Conservation (phyloP, 2,329 filamentous ascomycete species). For the Davidsoniella eucalypti region DNA sequence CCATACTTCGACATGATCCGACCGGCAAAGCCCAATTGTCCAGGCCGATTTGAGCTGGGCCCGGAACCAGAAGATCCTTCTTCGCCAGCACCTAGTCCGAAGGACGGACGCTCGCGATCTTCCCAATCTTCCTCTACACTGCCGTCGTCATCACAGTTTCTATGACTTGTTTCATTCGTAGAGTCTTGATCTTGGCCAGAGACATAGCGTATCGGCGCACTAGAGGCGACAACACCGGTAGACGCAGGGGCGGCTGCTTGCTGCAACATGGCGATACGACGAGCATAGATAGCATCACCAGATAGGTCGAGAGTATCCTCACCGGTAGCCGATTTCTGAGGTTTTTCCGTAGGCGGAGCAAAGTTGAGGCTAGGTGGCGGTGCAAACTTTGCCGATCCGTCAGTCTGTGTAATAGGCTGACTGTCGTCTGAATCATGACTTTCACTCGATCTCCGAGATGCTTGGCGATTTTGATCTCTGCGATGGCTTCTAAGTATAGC, state of each 20-base stretch:
- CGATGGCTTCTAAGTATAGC: constrained; percentile 60
- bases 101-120: constrained; percentile 30
- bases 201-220: constrained; percentile 59
- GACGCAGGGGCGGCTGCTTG: constrained; percentile 21
- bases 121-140: constrained; percentile 25
- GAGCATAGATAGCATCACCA: constrained; percentile 54
- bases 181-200: constrained; percentile 24
- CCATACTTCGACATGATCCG: constrained; percentile 88
- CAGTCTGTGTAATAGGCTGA: too few species aligned
- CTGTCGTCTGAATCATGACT: constrained; percentile 23
- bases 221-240: constrained; percentile 35
- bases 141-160: constrained; percentile 8
- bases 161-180: background rate
- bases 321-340: constrained; percentile 25
- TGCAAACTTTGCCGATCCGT: constrained; percentile 37
- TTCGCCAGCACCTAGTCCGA: constrained; percentile 29
- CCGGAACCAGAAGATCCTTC: constrained; percentile 16
- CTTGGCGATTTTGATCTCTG: constrained; percentile 31
- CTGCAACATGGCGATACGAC: constrained; percentile 41
- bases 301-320: constrained; percentile 27
- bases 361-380: constrained; percentile 40
- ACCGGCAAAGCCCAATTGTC: constrained; percentile 70
- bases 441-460: constrained; percentile 18
- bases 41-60: constrained; percentile 49
- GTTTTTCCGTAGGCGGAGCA: constrained; percentile 36